A percentile compares a stretch with the other conserved stretches of the same genome.
Conservation (phyloP, 106 monocot genomes). For the Posidonia australis region DNA sequence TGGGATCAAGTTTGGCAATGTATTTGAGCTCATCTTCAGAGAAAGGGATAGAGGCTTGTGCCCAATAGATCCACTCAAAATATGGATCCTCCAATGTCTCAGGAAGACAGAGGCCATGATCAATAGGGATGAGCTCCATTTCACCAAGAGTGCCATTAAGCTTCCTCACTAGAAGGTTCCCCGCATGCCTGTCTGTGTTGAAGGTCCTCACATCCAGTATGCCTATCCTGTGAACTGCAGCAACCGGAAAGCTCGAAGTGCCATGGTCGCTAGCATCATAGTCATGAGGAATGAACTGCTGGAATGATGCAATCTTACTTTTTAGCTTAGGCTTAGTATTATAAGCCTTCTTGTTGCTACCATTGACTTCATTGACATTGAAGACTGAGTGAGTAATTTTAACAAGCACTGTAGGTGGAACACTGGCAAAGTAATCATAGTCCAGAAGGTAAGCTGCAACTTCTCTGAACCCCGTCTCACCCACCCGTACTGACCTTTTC, state of each 20-base stretch:
- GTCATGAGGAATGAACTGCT: constrained; percentile 79
- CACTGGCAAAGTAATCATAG: constrained; percentile 70
- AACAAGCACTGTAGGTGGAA: constrained; percentile 77
- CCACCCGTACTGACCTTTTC: constrained; percentile 77
- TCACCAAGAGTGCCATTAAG: not conserved
- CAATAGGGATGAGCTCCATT: constrained; percentile 73
- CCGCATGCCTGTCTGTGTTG: constrained; percentile 79
- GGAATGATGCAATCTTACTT: constrained; percentile 86
- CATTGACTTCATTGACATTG: constrained; percentile 48
- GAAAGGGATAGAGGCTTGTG: constrained; percentile 88
- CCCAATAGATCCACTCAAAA: constrained; percentile 98
- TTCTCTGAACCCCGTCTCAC: constrained; percentile 83
- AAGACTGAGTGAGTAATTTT: constrained; percentile 68
- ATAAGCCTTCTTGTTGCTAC: constrained; percentile 13
- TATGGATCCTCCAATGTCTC: constrained; percentile 90
- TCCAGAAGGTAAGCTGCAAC: constrained; percentile 90
- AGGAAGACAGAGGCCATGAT: constrained; percentile 86
- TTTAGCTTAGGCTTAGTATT: constrained; percentile 14
- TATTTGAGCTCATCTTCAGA: constrained; percentile 80
- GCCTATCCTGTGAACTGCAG: constrained; percentile 81
- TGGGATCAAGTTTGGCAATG: constrained; percentile 70
- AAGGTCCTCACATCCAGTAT: constrained; percentile 79
- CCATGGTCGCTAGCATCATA: constrained; percentile 96
- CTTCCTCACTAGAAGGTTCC: constrained; percentile 45
- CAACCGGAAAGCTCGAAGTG: constrained; percentile 77